phyloP scores from a whole-genome alignment of 2,329 filamentous ascomycete genomes.

The Talaromyces verruculosus region DNA sequence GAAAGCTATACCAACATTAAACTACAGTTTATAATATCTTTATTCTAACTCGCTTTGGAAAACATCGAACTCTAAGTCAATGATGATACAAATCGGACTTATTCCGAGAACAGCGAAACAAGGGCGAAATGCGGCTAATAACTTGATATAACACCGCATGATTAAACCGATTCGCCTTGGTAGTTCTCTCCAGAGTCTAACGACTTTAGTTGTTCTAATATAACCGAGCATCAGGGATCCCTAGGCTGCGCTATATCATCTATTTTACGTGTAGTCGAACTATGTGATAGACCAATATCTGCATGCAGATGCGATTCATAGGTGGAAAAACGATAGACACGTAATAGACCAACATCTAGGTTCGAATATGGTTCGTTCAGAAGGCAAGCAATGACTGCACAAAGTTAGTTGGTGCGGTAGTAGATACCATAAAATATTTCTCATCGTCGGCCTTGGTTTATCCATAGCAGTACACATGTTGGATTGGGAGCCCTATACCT shows the following conservation, averaged over 20 bases:
- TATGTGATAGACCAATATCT: neutral
- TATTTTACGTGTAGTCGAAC: neutral
- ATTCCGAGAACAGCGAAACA: neutral
- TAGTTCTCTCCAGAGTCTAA: neutral
- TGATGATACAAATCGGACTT: neutral
- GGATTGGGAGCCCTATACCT: no score
- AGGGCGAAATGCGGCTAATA: neutral
- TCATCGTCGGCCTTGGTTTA: neutral
- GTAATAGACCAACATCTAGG: neutral
- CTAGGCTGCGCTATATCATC: neutral
- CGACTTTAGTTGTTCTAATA: neutral
- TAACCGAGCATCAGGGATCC: neutral
- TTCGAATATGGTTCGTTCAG: neutral
- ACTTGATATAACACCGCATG: neutral
- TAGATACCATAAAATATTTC: neutral
- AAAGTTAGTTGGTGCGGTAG: neutral
- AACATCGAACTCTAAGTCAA: neutral
- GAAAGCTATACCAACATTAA: neutral
- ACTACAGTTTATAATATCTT: neutral
- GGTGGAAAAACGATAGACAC: neutral
- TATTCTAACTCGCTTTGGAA: neutral
- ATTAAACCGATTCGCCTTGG: neutral
- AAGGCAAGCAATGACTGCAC: neutral
- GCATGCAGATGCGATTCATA: neutral
- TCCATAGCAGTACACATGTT: neutral